A percentile compares a stretch with the other conserved stretches of the same genome.
phyloP scores from a whole-genome alignment of 2,329 filamentous ascomycete genomes.

The Fusarium heterosporum region DNA sequence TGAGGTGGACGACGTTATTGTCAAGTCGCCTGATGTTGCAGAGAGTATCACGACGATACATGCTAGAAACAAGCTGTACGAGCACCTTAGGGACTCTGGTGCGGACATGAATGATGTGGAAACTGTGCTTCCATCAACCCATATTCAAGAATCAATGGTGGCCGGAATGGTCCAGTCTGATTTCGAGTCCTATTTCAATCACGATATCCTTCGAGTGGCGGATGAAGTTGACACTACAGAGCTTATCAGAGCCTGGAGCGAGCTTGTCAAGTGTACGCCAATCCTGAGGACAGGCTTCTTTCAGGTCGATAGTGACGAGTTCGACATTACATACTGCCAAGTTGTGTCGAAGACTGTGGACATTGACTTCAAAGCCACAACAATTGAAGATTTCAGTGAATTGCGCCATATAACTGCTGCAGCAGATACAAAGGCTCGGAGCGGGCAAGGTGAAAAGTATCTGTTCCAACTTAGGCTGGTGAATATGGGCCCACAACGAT shows the following conservation, averaged over 20 bases:
- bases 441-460: slow-evolving; percentile 50
- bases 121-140: slow-evolving; percentile 77
- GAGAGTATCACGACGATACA: slow-evolving; percentile 27
- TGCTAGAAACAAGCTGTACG: slow-evolving; percentile 51
- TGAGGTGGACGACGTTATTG: slow-evolving; percentile 9
- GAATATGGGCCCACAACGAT: slow-evolving; percentile 50
- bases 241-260: slow-evolving; percentile 71
- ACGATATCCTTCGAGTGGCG: slow-evolving; percentile 76
- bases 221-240: slow-evolving; percentile 64
- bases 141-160: slow-evolving; percentile 88
- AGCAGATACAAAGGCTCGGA: slow-evolving; percentile 54
- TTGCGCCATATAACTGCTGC: slow-evolving; percentile 52
- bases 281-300: slow-evolving; percentile 82
- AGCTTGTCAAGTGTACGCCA: slow-evolving; percentile 69
- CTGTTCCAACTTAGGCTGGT: slow-evolving; percentile 65
- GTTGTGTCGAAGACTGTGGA: slow-evolving; percentile 52
- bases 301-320: slow-evolving; percentile 69
- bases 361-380: slow-evolving; percentile 37
- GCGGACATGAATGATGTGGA: slow-evolving; percentile 60
- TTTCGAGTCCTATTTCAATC: slow-evolving; percentile 85
- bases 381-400: slow-evolving; percentile 49
- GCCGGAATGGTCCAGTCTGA: slow-evolving; percentile 82
- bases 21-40: background rate
- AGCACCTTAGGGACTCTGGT: slow-evolving; percentile 52
- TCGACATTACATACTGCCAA: slow-evolving; percentile 65